Conservation (phyloP, 2,329 filamentous ascomycete genomes). For the Celoporthe dispersa region DNA sequence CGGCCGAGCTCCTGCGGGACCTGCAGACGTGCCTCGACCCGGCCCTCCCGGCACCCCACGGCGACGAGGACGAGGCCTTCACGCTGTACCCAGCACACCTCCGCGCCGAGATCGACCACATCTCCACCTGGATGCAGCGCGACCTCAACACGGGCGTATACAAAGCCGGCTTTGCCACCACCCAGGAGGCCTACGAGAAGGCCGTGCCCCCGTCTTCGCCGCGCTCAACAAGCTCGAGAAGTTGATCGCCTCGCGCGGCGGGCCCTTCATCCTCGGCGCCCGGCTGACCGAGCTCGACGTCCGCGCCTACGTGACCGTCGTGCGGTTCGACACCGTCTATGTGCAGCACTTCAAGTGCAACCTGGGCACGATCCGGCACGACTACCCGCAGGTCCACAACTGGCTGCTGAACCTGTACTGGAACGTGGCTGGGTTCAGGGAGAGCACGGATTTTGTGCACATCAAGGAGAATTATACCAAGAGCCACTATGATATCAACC, state of each 20-base stretch:
- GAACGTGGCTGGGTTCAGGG: constrained; percentile 56
- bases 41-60: constrained; percentile 26
- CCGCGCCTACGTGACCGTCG: constrained; percentile 58
- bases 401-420: constrained; percentile 66
- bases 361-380: constrained; percentile 61
- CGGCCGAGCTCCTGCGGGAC: constrained; percentile 60
- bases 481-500: constrained; percentile 63
- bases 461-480: constrained; percentile 71
- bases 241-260: constrained; percentile 37
- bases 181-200: constrained; percentile 59
- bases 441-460: constrained; percentile 67
- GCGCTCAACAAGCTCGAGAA: constrained; percentile 64
- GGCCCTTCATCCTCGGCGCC: constrained; percentile 60
- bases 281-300: constrained; percentile 64
- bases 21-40: constrained; percentile 61
- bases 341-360: constrained; percentile 72
- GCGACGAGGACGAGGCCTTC: constrained; percentile 44
- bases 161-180: constrained; percentile 61
- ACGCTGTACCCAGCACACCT: constrained; percentile 59
- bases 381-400: constrained; percentile 64
- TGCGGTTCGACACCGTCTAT: constrained; percentile 66
- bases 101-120: constrained; percentile 53
- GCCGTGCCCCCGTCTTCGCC: constrained; percentile 60
- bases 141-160: constrained; percentile 66
- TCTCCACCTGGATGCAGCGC: constrained; percentile 57